Conservation (phyloP, 352 stramenopile genomes). For the Peronosclerospora sorghi region DNA sequence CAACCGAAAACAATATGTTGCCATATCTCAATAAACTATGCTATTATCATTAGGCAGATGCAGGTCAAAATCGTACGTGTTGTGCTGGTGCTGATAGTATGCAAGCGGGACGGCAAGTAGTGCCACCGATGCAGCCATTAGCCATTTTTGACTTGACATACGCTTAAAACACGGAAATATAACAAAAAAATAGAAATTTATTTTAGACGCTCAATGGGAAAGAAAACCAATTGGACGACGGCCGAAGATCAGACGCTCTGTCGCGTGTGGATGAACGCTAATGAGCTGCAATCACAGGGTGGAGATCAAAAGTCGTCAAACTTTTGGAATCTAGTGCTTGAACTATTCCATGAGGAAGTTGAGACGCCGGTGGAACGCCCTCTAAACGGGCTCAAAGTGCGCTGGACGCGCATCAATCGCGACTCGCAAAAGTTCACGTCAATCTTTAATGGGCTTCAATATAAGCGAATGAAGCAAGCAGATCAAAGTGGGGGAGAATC, state of each 20-base stretch:
- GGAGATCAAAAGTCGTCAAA: slow-evolving; percentile 39
- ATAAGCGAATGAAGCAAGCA: slow-evolving; percentile 10
- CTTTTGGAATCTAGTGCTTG: slow-evolving; percentile 56
- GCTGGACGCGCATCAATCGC: slow-evolving; percentile 71
- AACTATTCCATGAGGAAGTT: slow-evolving; percentile 59
- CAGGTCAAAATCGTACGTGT: slow-evolving; percentile 8
- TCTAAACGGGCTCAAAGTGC: slow-evolving; percentile 67
- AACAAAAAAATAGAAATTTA: neutral
- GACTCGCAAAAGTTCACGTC: slow-evolving; percentile 64
- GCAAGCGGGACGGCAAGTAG: slow-evolving; percentile 22
- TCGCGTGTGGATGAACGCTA: slow-evolving; percentile 54
- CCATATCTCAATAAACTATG: neutral
- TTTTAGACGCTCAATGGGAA: slow-evolving; percentile 60
- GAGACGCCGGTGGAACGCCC: slow-evolving; percentile 45
- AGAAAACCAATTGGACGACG: slow-evolving; percentile 70
- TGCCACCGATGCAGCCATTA: slow-evolving; percentile 4
- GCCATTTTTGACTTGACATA: slow-evolving; percentile 17
- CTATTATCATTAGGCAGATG: neutral
- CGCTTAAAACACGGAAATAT: neutral
- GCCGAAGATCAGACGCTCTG: slow-evolving; percentile 58
- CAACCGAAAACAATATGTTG: neutral
- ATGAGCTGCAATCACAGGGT: slow-evolving; percentile 29
- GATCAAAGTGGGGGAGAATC: slow-evolving; percentile 1
- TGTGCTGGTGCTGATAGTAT: slow-evolving; percentile 24
- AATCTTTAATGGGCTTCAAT: slow-evolving; percentile 32